Conservation (phyloP, 208 protist species). For the Acanthamoeba royreba region DNA sequence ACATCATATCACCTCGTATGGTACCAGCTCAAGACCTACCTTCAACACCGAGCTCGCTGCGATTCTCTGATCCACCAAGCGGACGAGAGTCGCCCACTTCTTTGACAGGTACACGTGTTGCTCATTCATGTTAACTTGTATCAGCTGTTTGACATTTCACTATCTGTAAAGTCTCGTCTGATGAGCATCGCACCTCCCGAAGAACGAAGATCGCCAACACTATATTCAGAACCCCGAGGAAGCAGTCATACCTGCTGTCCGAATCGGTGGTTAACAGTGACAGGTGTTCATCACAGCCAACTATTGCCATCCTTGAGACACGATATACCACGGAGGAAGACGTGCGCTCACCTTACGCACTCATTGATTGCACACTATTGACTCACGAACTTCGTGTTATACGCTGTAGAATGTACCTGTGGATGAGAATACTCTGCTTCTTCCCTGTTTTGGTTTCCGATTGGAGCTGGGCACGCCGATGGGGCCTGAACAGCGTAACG, state of each 20-base stretch:
- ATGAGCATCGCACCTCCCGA: background rate
- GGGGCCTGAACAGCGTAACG: background rate
- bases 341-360: background rate
- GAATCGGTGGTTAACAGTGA: background rate
- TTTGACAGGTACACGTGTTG: no score
- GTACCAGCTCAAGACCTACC: no score
- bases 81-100: no score
- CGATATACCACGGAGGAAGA: background rate
- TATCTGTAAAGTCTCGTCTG: no score
- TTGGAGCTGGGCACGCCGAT: background rate
- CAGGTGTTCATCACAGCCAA: background rate
- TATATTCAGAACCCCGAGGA: background rate
- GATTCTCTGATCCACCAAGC: no score
- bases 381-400: background rate
- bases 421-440: background rate
- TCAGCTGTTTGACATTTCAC: no score
- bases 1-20: no score
- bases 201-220: background rate
- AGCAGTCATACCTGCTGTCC: background rate
- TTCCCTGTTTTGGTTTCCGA: background rate
- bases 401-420: background rate
- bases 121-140: no score
- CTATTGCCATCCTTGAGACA: background rate
- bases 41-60: no score
- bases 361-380: background rate